phyloP scores from a whole-genome alignment of 257 asterid genomes.

The Nicotiana otophora region DNA sequence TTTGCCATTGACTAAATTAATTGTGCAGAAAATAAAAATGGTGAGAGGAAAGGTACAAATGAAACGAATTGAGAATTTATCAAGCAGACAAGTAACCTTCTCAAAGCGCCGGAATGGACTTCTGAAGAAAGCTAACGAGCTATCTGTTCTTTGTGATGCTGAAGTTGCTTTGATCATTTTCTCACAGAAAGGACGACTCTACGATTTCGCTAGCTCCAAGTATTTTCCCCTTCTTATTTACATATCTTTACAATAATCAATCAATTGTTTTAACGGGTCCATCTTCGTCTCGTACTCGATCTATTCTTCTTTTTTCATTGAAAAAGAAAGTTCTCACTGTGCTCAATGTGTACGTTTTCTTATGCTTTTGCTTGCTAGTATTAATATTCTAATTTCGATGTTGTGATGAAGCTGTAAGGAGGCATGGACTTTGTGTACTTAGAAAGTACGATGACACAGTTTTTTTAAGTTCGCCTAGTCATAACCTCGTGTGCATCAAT shows the following conservation, averaged over 20 bases:
- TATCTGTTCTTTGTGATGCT: slow-evolving; percentile 17
- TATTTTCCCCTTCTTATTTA: neutral
- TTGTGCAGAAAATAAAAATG: slow-evolving; percentile 28
- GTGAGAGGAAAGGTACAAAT: slow-evolving; percentile 69
- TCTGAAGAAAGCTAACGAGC: slow-evolving; percentile 68
- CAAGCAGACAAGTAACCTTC: slow-evolving; percentile 33
- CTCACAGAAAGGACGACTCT: slow-evolving; percentile 68
- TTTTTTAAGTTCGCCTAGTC: neutral
- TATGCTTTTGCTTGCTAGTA: neutral
- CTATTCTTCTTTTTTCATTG: neutral
- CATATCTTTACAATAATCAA: neutral
- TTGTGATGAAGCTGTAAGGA: neutral
- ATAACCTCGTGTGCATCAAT: neutral
- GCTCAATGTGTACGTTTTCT: neutral
- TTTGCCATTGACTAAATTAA: neutral
- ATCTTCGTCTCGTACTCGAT: too few relatives aligned
- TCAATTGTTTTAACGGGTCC: too few relatives aligned
- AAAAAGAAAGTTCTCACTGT: neutral
- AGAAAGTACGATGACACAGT: neutral
- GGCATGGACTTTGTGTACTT: slow-evolving; percentile 2
- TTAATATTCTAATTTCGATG: neutral
- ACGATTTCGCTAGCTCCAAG: slow-evolving; percentile 66
- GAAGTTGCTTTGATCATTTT: slow-evolving; percentile 34
- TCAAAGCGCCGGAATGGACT: slow-evolving; percentile 68
- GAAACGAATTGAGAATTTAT: slow-evolving; percentile 58